Conservation (phyloP, 331 rosid genomes). For the Pyracantha coccinea region DNA sequence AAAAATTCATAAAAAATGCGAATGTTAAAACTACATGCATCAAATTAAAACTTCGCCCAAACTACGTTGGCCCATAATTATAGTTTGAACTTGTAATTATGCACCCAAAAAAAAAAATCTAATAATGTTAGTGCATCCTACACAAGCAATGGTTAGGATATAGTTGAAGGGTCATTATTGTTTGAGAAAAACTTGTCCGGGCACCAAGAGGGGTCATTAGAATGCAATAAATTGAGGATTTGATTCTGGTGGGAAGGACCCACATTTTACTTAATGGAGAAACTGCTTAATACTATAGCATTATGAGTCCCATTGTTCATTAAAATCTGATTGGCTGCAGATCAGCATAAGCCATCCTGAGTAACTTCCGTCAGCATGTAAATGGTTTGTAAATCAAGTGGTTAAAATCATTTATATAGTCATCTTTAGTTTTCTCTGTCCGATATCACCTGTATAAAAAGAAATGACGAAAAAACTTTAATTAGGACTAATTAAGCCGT, state of each 20-base stretch:
- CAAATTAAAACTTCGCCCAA: too few species aligned
- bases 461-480: neutral
- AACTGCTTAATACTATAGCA: neutral
- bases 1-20: too few species aligned
- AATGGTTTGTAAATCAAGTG: too few species aligned
- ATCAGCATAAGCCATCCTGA: neutral
- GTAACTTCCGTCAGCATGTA: neutral
- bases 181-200: neutral
- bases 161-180: neutral
- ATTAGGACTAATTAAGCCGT: neutral
- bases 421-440: too few species aligned
- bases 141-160: neutral
- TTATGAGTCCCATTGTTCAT: neutral
- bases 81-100: too few species aligned
- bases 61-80: too few species aligned
- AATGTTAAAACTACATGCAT: too few species aligned
- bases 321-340: neutral
- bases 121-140: neutral
- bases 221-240: neutral
- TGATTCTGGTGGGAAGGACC: constrained; percentile 10
- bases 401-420: too few species aligned
- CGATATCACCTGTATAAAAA: too few species aligned
- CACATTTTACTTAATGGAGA: neutral
- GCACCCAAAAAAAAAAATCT: neutral
- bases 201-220: neutral